Evolutionary conservation across 495 filamentous ascomycete genomes (phyloP), one percentile per base, ranked within the genome.

Genomic region (Aspergillus campestris): DNA sequence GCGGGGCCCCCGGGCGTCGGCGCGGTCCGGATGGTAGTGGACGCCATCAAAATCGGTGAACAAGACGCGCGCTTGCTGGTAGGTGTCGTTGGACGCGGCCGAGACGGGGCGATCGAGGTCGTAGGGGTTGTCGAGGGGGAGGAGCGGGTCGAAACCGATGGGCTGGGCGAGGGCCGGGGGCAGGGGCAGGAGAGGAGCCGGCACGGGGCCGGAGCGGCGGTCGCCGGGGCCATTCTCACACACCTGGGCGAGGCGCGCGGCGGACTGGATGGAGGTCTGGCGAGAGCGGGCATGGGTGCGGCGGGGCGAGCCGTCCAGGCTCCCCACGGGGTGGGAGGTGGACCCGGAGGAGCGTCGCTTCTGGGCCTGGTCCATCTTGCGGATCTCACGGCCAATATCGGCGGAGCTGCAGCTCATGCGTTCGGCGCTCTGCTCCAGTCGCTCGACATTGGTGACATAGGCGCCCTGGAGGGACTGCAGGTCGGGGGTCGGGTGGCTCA

Each of bases 1-100:
- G 40, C 57, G 62, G 10, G 61, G 63, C 30, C 53, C 64, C 44
- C 55, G 54, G 50, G 56, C 59, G 13, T 42, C 44, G 4, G 57
- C 59, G 31, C 53, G 71, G 30, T 65, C 54, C 14, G 71, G 75
- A 27, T 79, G 69, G 58, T 80, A 90, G 64, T 98, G 91, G 9
- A 89, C 89, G 42, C 92, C 92, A 68, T 97, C 92, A 56, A 98
- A 98, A 60, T 95, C 88, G 8, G 75, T 78, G 70, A 97, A 98
- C 15, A 92, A 73, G 31, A 68, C 66, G 12, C 74, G 69, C 1
- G 80, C 81, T 58, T 90, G 79, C 13, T 83, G 81, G 49, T 72
- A 82, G 14, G 84, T 89, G 50, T 82, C 81, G 13, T 61, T 72
- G 7, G 87, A 89, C 2, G 75, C 81, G 13, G 81, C 71, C 3